Base-by-base conservation (phyloP, 2,329 filamentous ascomycete species). In the Hypoxylon sp. region DNA sequence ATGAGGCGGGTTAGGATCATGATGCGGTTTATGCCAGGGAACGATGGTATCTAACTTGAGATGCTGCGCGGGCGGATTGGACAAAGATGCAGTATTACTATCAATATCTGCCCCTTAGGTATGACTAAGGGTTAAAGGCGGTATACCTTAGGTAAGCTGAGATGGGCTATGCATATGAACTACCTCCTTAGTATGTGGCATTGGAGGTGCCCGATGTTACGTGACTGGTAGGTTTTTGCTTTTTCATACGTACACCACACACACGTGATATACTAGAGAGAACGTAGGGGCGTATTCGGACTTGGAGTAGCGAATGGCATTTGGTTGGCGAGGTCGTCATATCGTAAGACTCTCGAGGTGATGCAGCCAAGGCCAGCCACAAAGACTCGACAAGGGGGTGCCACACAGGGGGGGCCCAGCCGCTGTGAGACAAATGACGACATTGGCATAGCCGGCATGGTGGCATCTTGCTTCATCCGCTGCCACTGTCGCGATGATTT, bases 381-480 rank as follows among this genome's bases (percentile, higher is more conserved):
- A 56, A 60, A 48, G 53, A n/a, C n/a, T n/a, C n/a, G n/a, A n/a
- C n/a, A n/a, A n/a, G n/a, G 32, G 32, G 32, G 32, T 4, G 32
- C 32, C 32, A 34, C 32, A 52, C 49, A 61, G 39, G 46, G 53
- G 53, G 30, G 30, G 24, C 4, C 24, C 19, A 43, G 50, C 11
- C 28, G 43, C 49, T 62, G 63, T 66, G 57, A 66, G 59, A 66
- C 65, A 63, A 58, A 68, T 68, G 65, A 68, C 65, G 65, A 68
- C 65, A 68, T 68, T 61, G 63, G 49, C 58, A 26, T 32, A 17
- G 57, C 66, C 59, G 63, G 49, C 58, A 26, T 32, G 20, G 57
- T 54, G 26, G 56, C 54, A 64, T 66, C 43, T 30, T 26, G 24
- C 4, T 26, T 4, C 7, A 26, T 7, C 24, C 24, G 48, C 48